Conservation (phyloP, 257 asterid species). For the Misopates orontium region DNA sequence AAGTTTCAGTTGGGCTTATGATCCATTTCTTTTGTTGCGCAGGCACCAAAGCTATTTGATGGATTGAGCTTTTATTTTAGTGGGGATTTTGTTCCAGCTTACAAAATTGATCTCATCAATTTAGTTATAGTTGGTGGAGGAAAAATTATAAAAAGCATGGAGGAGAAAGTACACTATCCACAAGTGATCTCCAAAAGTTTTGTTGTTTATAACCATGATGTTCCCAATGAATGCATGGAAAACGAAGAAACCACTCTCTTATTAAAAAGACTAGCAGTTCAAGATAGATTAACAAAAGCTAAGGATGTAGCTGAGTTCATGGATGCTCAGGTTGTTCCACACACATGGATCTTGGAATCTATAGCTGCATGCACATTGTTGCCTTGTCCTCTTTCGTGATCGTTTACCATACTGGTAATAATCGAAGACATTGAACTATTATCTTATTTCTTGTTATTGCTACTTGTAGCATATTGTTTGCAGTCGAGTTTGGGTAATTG, state of each 20-base stretch:
- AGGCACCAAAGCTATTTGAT: conserved; percentile 77
- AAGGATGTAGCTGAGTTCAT: conserved; percentile 37
- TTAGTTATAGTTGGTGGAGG: conserved; percentile 78
- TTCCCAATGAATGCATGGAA: conserved; percentile 34
- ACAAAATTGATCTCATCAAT: conserved; percentile 60
- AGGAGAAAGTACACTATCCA: conserved; percentile 25
- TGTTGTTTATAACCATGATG: conserved; percentile 57
- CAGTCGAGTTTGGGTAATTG: too few relatives aligned
- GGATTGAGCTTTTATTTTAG: conserved; percentile 56
- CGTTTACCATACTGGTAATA: too few relatives aligned
- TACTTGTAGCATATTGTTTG: too few relatives aligned
- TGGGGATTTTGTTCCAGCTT: conserved; percentile 63
- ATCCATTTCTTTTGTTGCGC: conserved; percentile 21
- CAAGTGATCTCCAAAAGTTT: conserved; percentile 26
- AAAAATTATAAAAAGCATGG: conserved; percentile 39
- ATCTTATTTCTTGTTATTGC: too few relatives aligned
- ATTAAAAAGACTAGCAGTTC: too few relatives aligned
- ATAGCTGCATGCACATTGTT: conserved; percentile 62
- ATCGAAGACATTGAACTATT: too few relatives aligned
- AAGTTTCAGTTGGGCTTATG: background rate
- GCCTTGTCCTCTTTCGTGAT: conserved; percentile 27
- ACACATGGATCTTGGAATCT: conserved; percentile 91
- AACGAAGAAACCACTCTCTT: conserved; percentile 38
- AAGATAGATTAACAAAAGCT: conserved; percentile 49
- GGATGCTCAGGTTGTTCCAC: conserved; percentile 48